These are phyloP conservation scores for Centrapalus pauciflorus DNA, from an alignment of 129 eudicot species.

Conservation along the genomic window DNA sequence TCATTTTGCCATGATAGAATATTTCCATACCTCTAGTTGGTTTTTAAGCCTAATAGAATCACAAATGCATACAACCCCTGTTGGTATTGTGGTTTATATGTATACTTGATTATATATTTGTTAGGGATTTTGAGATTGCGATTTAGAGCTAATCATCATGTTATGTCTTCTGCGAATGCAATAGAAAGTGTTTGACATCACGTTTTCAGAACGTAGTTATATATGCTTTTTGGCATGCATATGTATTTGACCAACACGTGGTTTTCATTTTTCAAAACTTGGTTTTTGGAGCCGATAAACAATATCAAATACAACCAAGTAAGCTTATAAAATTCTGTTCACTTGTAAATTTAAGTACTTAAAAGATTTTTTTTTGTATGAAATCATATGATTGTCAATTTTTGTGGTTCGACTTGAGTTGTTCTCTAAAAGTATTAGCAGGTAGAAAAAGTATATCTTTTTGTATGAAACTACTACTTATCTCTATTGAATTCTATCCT, in stretches of 20 bases:
- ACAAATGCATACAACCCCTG: background rate
- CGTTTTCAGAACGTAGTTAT: no score
- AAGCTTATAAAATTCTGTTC: no score
- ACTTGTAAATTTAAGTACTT: no score
- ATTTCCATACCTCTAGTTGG: background rate
- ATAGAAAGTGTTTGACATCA: no score
- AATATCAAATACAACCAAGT: no score
- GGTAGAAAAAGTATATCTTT: constrained; percentile 12
- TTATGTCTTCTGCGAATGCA: no score
- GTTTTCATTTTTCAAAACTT: no score
- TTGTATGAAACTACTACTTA: no score
- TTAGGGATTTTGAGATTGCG: background rate
- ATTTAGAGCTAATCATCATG: no score
- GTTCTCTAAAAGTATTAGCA: constrained; percentile 1
- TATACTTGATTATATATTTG: background rate
- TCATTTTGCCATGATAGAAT: background rate
- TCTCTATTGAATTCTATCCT: background rate
- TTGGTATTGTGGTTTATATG: background rate
- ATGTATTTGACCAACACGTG: no score
- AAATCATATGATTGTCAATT: constrained; percentile 1
- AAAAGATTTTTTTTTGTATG: background rate
- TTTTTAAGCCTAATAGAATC: background rate
- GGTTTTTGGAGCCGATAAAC: no score
- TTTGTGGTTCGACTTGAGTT: constrained; percentile 1
- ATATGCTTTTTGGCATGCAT: no score